phyloP scores from a whole-genome alignment of 1,284 basidiomycete species.

The Cronartium ribicola region DNA sequence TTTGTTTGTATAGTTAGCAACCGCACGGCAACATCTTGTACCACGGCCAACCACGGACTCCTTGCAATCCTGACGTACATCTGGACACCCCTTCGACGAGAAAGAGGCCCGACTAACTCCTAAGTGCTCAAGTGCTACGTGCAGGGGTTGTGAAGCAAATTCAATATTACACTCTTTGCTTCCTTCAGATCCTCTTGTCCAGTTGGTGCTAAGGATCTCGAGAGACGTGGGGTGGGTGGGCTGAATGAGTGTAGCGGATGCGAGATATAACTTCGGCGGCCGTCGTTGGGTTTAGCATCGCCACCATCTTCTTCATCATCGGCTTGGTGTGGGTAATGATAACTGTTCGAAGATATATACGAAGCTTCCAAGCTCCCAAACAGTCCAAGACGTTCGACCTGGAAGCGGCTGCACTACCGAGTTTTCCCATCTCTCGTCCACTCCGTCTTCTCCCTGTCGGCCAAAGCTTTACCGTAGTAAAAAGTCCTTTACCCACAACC shows the following conservation, averaged over 20 bases:
- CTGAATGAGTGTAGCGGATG: conserved; percentile 5
- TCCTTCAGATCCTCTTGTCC: too few relatives aligned
- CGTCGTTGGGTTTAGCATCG: conserved; percentile 4
- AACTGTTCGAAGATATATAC: not conserved
- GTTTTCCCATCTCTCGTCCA: conserved; percentile 1
- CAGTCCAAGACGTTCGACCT: not conserved
- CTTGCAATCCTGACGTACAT: too few relatives aligned
- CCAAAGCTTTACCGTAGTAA: not conserved
- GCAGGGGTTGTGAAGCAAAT: too few relatives aligned
- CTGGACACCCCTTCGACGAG: too few relatives aligned
- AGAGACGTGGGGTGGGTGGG: too few relatives aligned
- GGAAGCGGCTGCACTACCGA: conserved; percentile 4
- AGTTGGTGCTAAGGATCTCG: too few relatives aligned
- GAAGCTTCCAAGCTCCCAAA: not conserved
- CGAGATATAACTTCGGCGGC: not conserved
- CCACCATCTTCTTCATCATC: not conserved
- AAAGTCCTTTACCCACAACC: conserved; percentile 4
- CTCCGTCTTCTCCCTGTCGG: not conserved
- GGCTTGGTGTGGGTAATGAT: not conserved
- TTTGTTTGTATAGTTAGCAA: too few relatives aligned
- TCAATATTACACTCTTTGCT: too few relatives aligned
- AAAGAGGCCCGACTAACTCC: too few relatives aligned
- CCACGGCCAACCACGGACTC: too few relatives aligned
- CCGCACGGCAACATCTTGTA: too few relatives aligned
- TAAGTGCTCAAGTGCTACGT: too few relatives aligned